Base-by-base conservation (phyloP, 352 stramenopile species). In the Phytophthora lateralis region DNA sequence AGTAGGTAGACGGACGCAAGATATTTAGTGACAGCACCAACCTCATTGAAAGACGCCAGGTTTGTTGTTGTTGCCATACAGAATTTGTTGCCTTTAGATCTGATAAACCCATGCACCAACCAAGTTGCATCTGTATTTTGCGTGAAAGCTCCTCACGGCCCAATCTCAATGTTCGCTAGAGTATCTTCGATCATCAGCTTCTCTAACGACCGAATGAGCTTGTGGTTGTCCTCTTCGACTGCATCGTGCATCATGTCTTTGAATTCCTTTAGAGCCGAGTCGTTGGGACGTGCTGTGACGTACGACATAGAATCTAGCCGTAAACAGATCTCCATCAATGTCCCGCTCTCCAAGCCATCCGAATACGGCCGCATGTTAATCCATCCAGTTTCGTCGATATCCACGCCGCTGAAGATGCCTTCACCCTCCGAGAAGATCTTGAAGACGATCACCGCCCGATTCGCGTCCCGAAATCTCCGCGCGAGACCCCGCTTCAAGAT, bases 371-470 rank as follows among this genome's bases (percentile, higher is more conserved):
- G 55, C 18, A 63, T 38, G 12, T 21, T 38, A 9, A 57, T 44
- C 74, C 74, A 87, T 2, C 69, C 69, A 0, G 71, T 87, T 37
- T 85, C 72, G 26, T 80, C 69, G 49, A 66, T 74, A 53, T 73
- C 73, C 45, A 84, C 60, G 0, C 64, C 69, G n/a, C 69, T 73
- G 18, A 73, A 44, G 12, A 51, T 30, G 14, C 67, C 51, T 41
- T 71, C 64, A 4, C 72, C 66, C 21, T 81, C 61, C 0, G 55
- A 67, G 18, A 76, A 63, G 4, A 41, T 55, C 6, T 63, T 75
- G 72, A 68, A 88, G 21, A 85, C 71, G 9, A 82, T 49, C 17
- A 84, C 67, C 49, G 72, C 68, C 15, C 78, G 71, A 17, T 82
- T 55, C 0, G 17, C 34, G 18, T 80, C 66, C 0, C 63, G 57